A percentile compares a stretch with the other conserved stretches of the same genome.
These are phyloP conservation scores for Schizophyllum commune DNA, from an alignment of 1,284 basidiomycete species.

Conservation along the genomic window DNA sequence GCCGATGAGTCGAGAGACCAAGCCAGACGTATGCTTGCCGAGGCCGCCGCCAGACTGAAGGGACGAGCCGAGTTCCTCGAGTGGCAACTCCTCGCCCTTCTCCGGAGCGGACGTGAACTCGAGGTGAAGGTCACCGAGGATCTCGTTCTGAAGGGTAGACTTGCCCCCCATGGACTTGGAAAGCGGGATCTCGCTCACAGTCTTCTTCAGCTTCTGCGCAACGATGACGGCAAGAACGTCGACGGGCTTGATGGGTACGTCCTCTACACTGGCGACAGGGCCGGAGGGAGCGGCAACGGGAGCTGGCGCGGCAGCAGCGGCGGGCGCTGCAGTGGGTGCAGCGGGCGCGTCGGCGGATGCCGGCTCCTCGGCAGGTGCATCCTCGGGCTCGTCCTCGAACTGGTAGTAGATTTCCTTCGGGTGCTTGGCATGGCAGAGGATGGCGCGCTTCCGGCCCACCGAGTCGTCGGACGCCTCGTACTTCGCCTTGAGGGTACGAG, in stretches of 20 bases:
- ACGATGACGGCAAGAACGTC: constrained; percentile 89
- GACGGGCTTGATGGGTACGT: constrained; percentile 86
- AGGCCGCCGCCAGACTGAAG: constrained; percentile 79
- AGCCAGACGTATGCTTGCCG: constrained; percentile 92
- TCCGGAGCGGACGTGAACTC: constrained; percentile 91
- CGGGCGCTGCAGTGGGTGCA: constrained; percentile 35
- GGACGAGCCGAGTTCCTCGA: constrained; percentile 90
- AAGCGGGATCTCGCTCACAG: constrained; percentile 81
- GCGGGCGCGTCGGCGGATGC: constrained; percentile 34
- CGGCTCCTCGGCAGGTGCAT: constrained; percentile 31
- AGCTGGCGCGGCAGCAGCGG: constrained; percentile 36
- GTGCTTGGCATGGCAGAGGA: constrained; percentile 94
- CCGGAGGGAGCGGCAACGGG: constrained; percentile 43
- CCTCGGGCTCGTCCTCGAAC: constrained; percentile 82
- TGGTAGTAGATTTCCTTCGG: constrained; percentile 96
- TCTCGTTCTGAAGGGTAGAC: constrained; percentile 96
- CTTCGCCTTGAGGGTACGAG: constrained; percentile 91
- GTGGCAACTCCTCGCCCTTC: constrained; percentile 94
- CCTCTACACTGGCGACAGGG: constrained; percentile 72
- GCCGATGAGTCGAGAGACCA: constrained; percentile 88
- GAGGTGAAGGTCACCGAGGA: constrained; percentile 86
- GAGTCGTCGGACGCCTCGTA: constrained; percentile 91
- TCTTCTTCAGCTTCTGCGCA: constrained; percentile 98
- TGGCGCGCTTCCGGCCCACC: constrained; percentile 69
- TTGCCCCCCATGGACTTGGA: constrained; percentile 97